Evolutionary conservation across 2,329 filamentous ascomycete species (phyloP), one percentile per base, ranked within the genome.

Genomic region (Xylaria sp.): DNA sequence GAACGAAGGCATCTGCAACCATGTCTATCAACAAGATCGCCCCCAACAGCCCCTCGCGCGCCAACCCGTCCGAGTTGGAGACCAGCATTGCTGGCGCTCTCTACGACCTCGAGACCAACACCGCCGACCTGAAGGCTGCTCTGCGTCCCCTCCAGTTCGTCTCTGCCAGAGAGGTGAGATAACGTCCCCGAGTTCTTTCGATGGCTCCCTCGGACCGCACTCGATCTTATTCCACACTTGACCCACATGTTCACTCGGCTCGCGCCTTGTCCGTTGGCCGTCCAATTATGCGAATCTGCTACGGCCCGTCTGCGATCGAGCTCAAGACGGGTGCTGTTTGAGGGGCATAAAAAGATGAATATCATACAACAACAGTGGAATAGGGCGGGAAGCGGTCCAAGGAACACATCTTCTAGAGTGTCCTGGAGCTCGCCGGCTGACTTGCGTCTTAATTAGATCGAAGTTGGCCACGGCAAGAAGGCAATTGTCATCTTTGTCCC

Each of bases 401-500:
- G 85, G 84, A 83, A 82, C 81, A 78, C 77, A 68, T 65, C 66
- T 63, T 54, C 57, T 66, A 72, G 56, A 71, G 73, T 78, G 77
- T 86, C 85, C 84, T 88, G 87, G 87, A 89, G 87, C 85, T 89
- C 87, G 87, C 87, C 88, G 87, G 87, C 87, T 89, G 87, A 89
- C 85, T 89, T 84, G 72, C 81, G 82, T 88, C 85, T 86, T 76
- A 71, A 80, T 77, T 84, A 99, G 95, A 95, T 99, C 88, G 95
- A 99, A 88, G 94, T 98, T 86, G 95, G 95, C 87, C 94, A 98
- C 88, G 95, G 95, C 90, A 97, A 97, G 90, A 99, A 98, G 91
- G 95, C 95, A 80, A 95, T 99, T 87, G 94, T 97, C 88, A 96
- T 99, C 92, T 99, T 99, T 92, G 95, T 99, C 88, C 95, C 95